Evolutionary conservation across 2,329 filamentous ascomycete genomes (phyloP).

Genomic region (Fusarium nurragi): DNA sequence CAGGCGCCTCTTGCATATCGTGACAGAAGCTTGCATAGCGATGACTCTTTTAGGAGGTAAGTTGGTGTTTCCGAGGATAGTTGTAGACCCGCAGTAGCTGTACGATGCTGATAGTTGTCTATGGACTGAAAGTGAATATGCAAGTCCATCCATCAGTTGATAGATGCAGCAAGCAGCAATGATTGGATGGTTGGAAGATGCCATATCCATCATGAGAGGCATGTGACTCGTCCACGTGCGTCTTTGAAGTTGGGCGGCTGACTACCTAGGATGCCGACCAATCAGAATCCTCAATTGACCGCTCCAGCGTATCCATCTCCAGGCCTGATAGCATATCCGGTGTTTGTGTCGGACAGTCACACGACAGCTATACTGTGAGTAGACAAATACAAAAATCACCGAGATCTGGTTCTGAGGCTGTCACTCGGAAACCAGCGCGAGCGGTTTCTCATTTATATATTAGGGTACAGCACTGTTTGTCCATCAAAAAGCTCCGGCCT

Average conservation of each 20-base stretch:
- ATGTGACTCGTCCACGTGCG: constrained; percentile 32
- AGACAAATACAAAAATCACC: constrained; percentile 17
- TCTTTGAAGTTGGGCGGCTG: constrained; percentile 24
- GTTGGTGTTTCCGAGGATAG: no score
- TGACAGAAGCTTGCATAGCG: neutral
- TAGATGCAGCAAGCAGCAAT: no score
- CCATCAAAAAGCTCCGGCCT: neutral
- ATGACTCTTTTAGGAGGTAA: no score
- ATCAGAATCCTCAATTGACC: constrained; percentile 29
- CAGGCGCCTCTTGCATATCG: neutral
- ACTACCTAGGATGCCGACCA: constrained; percentile 20
- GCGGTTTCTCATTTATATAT: neutral
- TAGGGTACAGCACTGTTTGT: no score
- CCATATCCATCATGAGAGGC: neutral
- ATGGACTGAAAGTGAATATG: no score
- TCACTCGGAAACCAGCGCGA: constrained; percentile 1
- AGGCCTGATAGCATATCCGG: neutral
- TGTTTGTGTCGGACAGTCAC: neutral
- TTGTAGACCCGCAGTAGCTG: no score
- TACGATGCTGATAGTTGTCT: no score
- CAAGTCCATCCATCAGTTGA: no score
- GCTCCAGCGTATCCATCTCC: no score
- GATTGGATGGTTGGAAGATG: no score
- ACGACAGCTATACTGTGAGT: neutral
- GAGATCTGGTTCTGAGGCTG: neutral